These are phyloP conservation scores for Tympanopsis confertula DNA, from an alignment of 2,329 filamentous ascomycete genomes.

Conservation along the genomic window DNA sequence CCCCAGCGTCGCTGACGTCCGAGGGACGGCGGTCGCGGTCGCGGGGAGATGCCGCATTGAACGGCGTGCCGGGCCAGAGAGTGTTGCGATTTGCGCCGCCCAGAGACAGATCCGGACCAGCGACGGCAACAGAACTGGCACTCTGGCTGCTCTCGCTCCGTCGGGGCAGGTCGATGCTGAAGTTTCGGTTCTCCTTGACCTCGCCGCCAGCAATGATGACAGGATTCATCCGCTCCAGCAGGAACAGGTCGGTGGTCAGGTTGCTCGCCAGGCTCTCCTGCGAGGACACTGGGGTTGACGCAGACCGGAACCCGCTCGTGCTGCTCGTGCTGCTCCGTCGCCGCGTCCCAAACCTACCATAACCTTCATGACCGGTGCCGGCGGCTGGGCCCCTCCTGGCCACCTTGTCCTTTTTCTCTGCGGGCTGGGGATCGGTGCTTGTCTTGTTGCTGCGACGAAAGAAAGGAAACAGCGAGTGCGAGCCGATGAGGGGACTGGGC, in stretches of 20 bases:
- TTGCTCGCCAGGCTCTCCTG: constrained; percentile 36
- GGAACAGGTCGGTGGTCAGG: constrained; percentile 38
- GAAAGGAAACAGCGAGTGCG: constrained; percentile 60
- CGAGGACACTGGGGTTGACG: constrained; percentile 30
- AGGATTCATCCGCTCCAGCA: constrained; percentile 50
- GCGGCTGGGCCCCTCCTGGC: constrained; percentile 69
- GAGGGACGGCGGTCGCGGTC: constrained; percentile 30
- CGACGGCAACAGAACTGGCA: constrained; percentile 1
- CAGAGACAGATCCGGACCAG: constrained; percentile 8
- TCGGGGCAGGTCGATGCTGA: constrained; percentile 31
- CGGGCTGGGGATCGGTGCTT: constrained; percentile 30
- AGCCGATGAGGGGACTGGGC: constrained; percentile 45
- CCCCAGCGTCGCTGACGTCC: constrained; percentile 44
- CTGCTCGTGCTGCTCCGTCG: constrained; percentile 54
- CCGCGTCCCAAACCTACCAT: constrained; percentile 51
- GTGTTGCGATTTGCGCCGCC: constrained; percentile 27
- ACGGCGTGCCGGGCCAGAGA: constrained; percentile 42
- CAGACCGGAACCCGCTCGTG: constrained; percentile 31
- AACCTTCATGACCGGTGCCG: constrained; percentile 88
- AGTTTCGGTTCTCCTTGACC: constrained; percentile 47
- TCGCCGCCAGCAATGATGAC: constrained; percentile 56
- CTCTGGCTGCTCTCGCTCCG: constrained; percentile 39
- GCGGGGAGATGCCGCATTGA: constrained; percentile 20
- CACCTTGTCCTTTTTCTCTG: constrained; percentile 45
- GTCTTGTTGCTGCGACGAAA: constrained; percentile 66